Evolutionary conservation across 2,329 filamentous ascomycete genomes (phyloP).

Genomic region (Diaporthe sp.): DNA sequence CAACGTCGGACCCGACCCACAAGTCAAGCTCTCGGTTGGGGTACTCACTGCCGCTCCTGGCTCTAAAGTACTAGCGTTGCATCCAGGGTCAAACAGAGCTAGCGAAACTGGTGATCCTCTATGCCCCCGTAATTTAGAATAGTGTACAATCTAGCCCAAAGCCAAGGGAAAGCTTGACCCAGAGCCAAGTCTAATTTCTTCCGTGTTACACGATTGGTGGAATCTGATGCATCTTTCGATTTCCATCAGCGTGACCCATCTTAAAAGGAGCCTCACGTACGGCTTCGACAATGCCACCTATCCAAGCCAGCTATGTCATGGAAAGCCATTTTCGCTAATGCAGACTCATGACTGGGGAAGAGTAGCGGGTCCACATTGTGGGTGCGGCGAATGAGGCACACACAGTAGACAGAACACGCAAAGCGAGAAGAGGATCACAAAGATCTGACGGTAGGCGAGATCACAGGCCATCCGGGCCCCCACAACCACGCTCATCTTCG

Average conservation of each 20-base stretch:
- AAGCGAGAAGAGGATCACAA: not conserved
- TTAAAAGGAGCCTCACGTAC: conserved; percentile 8
- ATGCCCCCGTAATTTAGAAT: conserved; percentile 22
- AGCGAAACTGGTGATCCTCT: conserved; percentile 2
- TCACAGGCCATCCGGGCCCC: not conserved
- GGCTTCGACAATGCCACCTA: not conserved
- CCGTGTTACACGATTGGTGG: conserved; percentile 16
- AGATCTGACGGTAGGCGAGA: not conserved
- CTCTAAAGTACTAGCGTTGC: not conserved
- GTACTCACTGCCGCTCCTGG: not conserved
- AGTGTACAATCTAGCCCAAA: not conserved
- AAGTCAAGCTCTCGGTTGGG: conserved; percentile 1
- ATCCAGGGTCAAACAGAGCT: not conserved
- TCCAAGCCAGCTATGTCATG: not conserved
- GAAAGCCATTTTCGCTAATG: conserved; percentile 1
- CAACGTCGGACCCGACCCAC: not conserved
- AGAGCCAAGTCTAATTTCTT: conserved; percentile 11
- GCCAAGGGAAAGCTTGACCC: conserved; percentile 19
- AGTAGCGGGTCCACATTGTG: not conserved
- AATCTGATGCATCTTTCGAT: conserved; percentile 4
- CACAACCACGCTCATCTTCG: not conserved
- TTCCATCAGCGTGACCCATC: not conserved
- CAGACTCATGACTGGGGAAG: not conserved
- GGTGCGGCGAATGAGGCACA: not conserved
- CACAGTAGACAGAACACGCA: not conserved